Conservation (phyloP, 2,329 filamentous ascomycete species). For the Nigrospora osmanthi region DNA sequence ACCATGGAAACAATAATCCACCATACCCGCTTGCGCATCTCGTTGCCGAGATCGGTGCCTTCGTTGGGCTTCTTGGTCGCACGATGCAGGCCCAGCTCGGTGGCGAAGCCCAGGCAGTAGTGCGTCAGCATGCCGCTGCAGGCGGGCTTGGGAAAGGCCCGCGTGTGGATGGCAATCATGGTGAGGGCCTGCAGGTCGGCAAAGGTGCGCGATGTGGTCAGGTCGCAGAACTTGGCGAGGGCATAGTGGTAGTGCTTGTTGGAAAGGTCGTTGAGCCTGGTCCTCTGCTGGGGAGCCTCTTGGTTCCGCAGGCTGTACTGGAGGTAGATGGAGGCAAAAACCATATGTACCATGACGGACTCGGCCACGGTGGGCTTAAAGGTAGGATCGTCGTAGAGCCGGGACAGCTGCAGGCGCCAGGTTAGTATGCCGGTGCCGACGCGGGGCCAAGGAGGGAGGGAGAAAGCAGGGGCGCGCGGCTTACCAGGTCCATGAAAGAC, state of each 20-base stretch:
- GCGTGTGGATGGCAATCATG: slow-evolving; percentile 63
- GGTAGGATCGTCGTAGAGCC: slow-evolving; percentile 61
- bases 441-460: not conserved
- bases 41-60: slow-evolving; percentile 54
- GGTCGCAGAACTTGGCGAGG: slow-evolving; percentile 58
- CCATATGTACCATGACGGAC: slow-evolving; percentile 66
- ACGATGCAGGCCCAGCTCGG: slow-evolving; percentile 70
- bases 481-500: slow-evolving; percentile 60
- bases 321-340: slow-evolving; percentile 70
- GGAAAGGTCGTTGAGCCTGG: slow-evolving; percentile 53
- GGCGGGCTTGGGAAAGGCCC: slow-evolving; percentile 73
- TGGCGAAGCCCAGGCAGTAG: slow-evolving; percentile 57
- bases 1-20: slow-evolving; percentile 63
- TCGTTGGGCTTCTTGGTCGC: slow-evolving; percentile 46
- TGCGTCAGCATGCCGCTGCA: slow-evolving; percentile 62
- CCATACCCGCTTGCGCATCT: slow-evolving; percentile 71
- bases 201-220: slow-evolving; percentile 54
- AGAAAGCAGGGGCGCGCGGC: slow-evolving; percentile 11
- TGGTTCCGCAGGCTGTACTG: slow-evolving; percentile 68
- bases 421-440: slow-evolving; percentile 8
- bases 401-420: slow-evolving; percentile 36
- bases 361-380: slow-evolving; percentile 58
- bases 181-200: slow-evolving; percentile 65
- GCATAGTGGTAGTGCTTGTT: slow-evolving; percentile 75
- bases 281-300: slow-evolving; percentile 43